Conservation (phyloP, 306 rosid genomes). For the Betula pendula region DNA sequence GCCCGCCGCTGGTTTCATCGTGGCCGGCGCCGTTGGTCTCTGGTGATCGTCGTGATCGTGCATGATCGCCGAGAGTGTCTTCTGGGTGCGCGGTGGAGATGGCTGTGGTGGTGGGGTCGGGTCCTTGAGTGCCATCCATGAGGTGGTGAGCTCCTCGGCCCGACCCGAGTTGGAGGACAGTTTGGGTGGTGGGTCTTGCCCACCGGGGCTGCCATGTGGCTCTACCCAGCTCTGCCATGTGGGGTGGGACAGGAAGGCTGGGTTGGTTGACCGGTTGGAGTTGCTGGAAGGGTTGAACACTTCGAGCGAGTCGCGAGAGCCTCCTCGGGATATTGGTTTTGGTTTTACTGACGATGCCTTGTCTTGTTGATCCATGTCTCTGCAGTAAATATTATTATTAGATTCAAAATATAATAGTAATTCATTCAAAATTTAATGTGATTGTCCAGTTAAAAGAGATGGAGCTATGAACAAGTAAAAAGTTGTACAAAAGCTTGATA, state of each 20-base stretch:
- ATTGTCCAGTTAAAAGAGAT: no score
- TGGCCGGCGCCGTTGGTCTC: constrained; percentile 13
- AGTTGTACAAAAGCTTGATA: no score
- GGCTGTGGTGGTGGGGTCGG: constrained; percentile 26
- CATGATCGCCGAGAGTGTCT: constrained; percentile 35
- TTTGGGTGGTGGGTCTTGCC: constrained; percentile 24
- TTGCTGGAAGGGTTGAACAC: constrained; percentile 72
- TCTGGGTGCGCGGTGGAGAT: constrained; percentile 20
- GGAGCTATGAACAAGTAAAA: no score
- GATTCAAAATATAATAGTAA: no score
- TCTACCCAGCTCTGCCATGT: constrained; percentile 53
- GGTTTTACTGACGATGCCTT: constrained; percentile 33
- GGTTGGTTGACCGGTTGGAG: constrained; percentile 32
- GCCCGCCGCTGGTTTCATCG: neutral
- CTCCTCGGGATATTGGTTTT: constrained; percentile 68
- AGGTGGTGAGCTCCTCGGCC: constrained; percentile 48
- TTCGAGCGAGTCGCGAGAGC: constrained; percentile 86
- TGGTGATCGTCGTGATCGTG: constrained; percentile 17
- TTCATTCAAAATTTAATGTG: no score
- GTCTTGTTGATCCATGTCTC: constrained; percentile 49
- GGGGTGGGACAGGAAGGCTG: constrained; percentile 38
- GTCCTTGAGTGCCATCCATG: constrained; percentile 91
- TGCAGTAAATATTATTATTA: no score
- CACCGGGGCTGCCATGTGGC: neutral
- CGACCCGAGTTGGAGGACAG: constrained; percentile 24